phyloP scores from a whole-genome alignment of 2,329 filamentous ascomycete species.

The Plectosphaerella cucumerina region DNA sequence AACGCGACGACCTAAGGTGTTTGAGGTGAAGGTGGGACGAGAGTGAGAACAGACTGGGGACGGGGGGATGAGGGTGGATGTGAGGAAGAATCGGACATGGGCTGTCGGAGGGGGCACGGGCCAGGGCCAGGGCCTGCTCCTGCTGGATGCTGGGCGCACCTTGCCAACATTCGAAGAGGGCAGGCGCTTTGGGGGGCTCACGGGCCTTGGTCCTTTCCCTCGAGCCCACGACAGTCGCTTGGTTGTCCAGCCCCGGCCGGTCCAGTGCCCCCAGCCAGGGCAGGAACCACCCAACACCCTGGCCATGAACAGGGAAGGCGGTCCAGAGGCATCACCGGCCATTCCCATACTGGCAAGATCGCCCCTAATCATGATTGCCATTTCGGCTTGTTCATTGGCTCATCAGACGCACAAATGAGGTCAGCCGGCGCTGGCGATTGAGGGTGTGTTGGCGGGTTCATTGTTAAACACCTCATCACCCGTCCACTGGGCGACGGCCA shows the following conservation, averaged over 20 bases:
- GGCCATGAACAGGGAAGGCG: background rate
- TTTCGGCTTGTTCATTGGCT: background rate
- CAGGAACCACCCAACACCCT: background rate
- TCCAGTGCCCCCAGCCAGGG: background rate
- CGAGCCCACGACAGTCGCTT: background rate
- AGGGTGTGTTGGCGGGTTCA: no score
- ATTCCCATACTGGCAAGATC: background rate
- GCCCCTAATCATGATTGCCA: background rate
- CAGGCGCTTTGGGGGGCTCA: no score
- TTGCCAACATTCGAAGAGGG: no score
- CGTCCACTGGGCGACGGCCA: background rate
- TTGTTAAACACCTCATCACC: no score
- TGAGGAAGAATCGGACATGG: constrained; percentile 1
- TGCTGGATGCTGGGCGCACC: no score
- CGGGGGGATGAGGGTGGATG: background rate
- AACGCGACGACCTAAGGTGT: background rate
- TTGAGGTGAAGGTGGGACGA: constrained; percentile 3
- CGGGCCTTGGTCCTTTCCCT: no score
- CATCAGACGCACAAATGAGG: background rate
- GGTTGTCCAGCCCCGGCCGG: background rate
- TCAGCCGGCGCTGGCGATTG: background rate
- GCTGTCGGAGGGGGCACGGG: background rate
- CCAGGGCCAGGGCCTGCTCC: background rate
- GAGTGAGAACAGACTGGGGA: constrained; percentile 1
- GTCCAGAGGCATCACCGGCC: background rate